Conservation (phyloP, 306 rosid genomes). For the Cicer judaicum region DNA sequence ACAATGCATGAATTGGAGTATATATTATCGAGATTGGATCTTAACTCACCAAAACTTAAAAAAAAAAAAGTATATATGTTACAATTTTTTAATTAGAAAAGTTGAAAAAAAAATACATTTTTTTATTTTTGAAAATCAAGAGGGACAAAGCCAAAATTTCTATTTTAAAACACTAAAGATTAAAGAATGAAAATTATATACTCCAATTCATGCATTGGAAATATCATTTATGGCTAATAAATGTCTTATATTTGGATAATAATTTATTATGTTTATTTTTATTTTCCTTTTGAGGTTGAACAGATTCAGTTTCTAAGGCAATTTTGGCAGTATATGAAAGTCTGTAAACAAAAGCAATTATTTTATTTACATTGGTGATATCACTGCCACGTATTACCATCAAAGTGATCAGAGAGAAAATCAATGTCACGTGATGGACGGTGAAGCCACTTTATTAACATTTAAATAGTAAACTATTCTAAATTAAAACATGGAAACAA, state of each 20-base stretch:
- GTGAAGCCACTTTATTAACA: constrained; percentile 14
- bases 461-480: background rate
- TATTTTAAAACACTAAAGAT: too few species aligned
- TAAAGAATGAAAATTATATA: background rate
- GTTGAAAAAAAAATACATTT: too few species aligned
- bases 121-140: too few species aligned
- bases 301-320: background rate
- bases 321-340: constrained; percentile 10
- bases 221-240: constrained; percentile 5
- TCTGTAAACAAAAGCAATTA: background rate
- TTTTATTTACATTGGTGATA: constrained; percentile 6
- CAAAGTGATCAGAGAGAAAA: background rate
- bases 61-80: too few species aligned
- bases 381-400: background rate
- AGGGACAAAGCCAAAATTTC: too few species aligned
- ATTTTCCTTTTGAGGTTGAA: constrained; percentile 1
- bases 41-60: background rate
- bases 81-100: too few species aligned
- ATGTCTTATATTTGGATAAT: background rate
- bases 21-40: too few species aligned
- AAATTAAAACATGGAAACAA: background rate
- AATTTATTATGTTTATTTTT: background rate
- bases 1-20: too few species aligned
- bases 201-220: background rate
- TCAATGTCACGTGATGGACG: constrained; percentile 39